phyloP scores from a whole-genome alignment of 2,329 filamentous ascomycete species.

The Fusarium anthophilum region DNA sequence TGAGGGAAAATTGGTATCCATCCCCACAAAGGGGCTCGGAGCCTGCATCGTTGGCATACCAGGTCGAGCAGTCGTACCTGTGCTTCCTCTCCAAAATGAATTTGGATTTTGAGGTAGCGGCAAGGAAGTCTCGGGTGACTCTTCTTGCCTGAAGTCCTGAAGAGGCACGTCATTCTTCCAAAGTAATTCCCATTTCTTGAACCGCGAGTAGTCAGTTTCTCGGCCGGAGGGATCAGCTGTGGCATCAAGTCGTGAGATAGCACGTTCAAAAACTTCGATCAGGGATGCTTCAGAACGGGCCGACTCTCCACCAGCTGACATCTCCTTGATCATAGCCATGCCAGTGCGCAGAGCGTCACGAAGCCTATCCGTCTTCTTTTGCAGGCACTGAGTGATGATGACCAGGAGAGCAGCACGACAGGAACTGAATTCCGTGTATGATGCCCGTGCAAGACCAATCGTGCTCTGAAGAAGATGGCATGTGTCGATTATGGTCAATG shows the following conservation, averaged over 20 bases:
- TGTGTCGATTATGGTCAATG: slow-evolving; percentile 60
- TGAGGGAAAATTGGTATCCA: slow-evolving; percentile 50
- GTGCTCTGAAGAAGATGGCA: slow-evolving; percentile 59
- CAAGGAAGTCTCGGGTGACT: slow-evolving; percentile 36
- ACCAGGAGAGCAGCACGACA: slow-evolving; percentile 64
- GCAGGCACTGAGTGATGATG: slow-evolving; percentile 52
- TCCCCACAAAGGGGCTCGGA: slow-evolving; percentile 49
- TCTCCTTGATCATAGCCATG: slow-evolving; percentile 61
- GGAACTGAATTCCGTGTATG: slow-evolving; percentile 65
- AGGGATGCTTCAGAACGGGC: slow-evolving; percentile 63
- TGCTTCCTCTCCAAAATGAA: slow-evolving; percentile 36
- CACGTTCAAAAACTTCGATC: slow-evolving; percentile 62
- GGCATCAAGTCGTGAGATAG: slow-evolving; percentile 56
- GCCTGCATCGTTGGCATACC: slow-evolving; percentile 42
- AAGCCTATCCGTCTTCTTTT: slow-evolving; percentile 51
- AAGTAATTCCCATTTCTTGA: slow-evolving; percentile 62
- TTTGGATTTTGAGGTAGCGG: slow-evolving; percentile 37
- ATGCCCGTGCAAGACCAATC: slow-evolving; percentile 63
- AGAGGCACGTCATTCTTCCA: slow-evolving; percentile 52
- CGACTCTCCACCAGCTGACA: slow-evolving; percentile 62
- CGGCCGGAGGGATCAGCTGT: slow-evolving; percentile 50
- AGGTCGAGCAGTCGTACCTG: slow-evolving; percentile 33
- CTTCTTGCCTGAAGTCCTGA: slow-evolving; percentile 41
- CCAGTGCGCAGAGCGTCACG: slow-evolving; percentile 59
- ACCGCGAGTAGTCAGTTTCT: slow-evolving; percentile 61